Conservation (phyloP, 164 flowering plant genomes). For the Piper betle region DNA sequence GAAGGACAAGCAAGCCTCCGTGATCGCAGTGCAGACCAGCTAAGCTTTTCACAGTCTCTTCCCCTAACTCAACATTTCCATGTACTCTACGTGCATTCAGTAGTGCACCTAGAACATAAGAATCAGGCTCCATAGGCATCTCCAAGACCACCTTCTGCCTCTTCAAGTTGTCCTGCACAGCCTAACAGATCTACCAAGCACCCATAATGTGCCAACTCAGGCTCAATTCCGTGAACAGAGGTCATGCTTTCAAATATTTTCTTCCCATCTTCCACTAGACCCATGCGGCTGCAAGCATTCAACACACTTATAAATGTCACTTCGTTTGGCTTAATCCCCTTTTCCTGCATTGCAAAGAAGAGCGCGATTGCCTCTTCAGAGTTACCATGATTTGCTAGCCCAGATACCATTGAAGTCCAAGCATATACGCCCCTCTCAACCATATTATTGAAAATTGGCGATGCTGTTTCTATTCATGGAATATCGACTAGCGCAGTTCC, state of each 20-base stretch:
- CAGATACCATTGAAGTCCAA: slow-evolving; percentile 48
- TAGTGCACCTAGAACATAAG: slow-evolving; percentile 39
- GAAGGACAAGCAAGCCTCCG: slow-evolving; percentile 33
- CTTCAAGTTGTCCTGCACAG: slow-evolving; percentile 7
- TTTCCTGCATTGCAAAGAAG: slow-evolving; percentile 30
- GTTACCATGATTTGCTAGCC: slow-evolving; percentile 36
- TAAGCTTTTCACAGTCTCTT: slow-evolving; percentile 22
- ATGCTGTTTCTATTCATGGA: slow-evolving; percentile 30
- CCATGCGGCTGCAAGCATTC: slow-evolving; percentile 27
- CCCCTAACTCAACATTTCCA: slow-evolving; percentile 31
- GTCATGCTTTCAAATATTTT: slow-evolving; percentile 35
- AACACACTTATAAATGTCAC: slow-evolving; percentile 40
- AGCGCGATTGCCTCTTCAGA: slow-evolving; percentile 25
- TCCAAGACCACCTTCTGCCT: slow-evolving; percentile 29
- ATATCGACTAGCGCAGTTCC: slow-evolving; percentile 50
- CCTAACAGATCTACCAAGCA: too few species aligned
- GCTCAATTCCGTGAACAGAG: slow-evolving; percentile 25
- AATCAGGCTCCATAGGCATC: slow-evolving; percentile 45
- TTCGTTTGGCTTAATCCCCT: slow-evolving; percentile 35
- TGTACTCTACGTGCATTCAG: slow-evolving; percentile 41
- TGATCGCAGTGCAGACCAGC: slow-evolving; percentile 23
- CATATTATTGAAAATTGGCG: slow-evolving; percentile 24
- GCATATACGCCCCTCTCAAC: slow-evolving; percentile 31
- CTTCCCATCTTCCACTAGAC: slow-evolving; percentile 25
- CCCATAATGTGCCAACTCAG: slow-evolving; percentile 12